phyloP scores from a whole-genome alignment of 108 stramenopile species.

The Nannochloropsis salina region DNA sequence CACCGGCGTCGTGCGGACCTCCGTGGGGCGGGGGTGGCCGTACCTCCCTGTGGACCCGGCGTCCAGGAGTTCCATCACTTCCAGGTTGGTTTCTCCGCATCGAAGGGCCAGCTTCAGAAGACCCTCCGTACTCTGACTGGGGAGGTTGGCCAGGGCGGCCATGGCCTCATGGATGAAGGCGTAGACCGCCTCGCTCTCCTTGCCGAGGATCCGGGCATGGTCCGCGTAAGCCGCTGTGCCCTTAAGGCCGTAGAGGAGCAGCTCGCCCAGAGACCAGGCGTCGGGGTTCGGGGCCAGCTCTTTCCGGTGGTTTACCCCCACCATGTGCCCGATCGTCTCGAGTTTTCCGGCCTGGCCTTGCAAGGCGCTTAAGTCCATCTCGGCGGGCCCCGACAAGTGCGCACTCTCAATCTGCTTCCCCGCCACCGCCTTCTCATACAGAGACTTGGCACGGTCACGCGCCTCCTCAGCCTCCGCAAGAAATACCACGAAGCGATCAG shows the following conservation, averaged over 20 bases:
- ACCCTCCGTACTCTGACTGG: constrained; percentile 53
- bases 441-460: constrained; percentile 43
- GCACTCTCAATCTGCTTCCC: constrained; percentile 31
- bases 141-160: constrained; percentile 57
- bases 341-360: not conserved
- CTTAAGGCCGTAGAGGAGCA: constrained; percentile 67
- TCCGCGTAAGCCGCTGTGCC: constrained; percentile 66
- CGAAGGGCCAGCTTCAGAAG: constrained; percentile 46
- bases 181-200: constrained; percentile 54
- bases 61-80: constrained; percentile 62
- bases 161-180: constrained; percentile 63
- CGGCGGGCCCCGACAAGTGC: constrained; percentile 49
- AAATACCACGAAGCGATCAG: constrained; percentile 52
- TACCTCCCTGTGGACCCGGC: constrained; percentile 59
- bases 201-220: constrained; percentile 60
- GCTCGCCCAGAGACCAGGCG: constrained; percentile 64
- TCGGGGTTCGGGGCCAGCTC: constrained; percentile 50
- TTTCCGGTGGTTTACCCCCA: constrained; percentile 13
- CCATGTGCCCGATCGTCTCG: constrained; percentile 4
- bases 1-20: constrained; percentile 59
- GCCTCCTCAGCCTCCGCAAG: constrained; percentile 57
- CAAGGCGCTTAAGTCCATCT: constrained; percentile 45
- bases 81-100: constrained; percentile 64
- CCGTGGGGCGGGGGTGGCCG: constrained; percentile 64
- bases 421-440: constrained; percentile 47